Evolutionary conservation across 2,329 filamentous ascomycete genomes (phyloP).

Genomic region (Rhexocercosporidium sp.): DNA sequence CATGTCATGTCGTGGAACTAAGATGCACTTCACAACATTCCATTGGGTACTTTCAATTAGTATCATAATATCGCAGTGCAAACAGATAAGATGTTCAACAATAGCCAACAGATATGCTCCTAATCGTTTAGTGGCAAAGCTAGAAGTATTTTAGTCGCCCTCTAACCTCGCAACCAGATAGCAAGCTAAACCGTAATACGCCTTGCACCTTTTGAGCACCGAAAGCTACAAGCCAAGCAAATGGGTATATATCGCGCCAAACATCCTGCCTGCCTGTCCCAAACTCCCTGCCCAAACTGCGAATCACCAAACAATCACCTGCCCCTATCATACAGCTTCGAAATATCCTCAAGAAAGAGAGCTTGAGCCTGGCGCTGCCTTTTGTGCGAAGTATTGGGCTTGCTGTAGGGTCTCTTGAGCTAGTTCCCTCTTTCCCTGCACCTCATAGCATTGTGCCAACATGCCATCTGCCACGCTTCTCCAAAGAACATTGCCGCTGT

Average conservation of each 20-base stretch:
- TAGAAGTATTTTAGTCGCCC: neutral
- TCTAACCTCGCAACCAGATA: neutral
- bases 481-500: conserved; percentile 76
- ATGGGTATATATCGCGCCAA: conserved; percentile 36
- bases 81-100: neutral
- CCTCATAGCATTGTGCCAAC: conserved; percentile 75
- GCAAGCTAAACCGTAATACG: neutral
- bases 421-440: conserved; percentile 67
- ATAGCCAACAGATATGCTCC: neutral
- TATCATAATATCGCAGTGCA: neutral
- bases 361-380: conserved; percentile 16
- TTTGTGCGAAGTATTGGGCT: conserved; percentile 42
- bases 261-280: conserved; percentile 12
- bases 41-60: neutral
- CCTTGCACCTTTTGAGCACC: neutral
- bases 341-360: neutral
- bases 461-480: conserved; percentile 81
- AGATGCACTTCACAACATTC: neutral
- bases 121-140: neutral
- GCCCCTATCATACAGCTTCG: neutral
- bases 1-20: neutral
- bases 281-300: neutral
- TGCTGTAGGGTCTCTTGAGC: conserved; percentile 52
- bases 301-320: neutral
- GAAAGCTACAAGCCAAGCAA: conserved; percentile 32